Conservation (phyloP, 169 alveolate species). For the Theileria equi region DNA sequence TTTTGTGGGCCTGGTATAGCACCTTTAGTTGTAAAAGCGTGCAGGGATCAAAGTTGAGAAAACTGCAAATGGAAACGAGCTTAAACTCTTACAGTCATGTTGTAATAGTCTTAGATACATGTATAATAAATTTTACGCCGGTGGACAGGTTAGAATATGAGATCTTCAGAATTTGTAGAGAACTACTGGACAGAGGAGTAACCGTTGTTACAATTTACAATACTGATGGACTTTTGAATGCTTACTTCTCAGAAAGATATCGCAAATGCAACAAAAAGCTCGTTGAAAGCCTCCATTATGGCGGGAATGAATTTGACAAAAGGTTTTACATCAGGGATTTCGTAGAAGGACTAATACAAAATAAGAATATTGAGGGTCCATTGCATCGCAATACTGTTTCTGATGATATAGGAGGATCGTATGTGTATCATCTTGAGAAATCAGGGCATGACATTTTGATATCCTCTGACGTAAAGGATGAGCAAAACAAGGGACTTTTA, state of each 20-base stretch:
- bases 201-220: conserved; percentile 30
- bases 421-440: conserved; percentile 9
- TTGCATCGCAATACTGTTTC: no score
- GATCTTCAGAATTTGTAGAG: conserved; percentile 17
- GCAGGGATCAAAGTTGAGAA: no score
- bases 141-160: conserved; percentile 26
- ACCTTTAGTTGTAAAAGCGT: no score
- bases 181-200: conserved; percentile 12
- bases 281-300: background rate
- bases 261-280: conserved; percentile 2
- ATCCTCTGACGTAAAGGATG: conserved; percentile 4
- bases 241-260: conserved; percentile 13
- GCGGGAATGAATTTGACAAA: no score
- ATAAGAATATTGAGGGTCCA: no score
- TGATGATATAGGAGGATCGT: no score
- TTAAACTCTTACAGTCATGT: conserved; percentile 33
- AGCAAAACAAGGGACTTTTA: conserved; percentile 11
- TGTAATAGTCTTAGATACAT: conserved; percentile 23
- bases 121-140: conserved; percentile 10
- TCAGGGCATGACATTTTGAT: background rate
- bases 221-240: conserved; percentile 24
- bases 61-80: no score
- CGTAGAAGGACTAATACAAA: no score
- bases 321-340: no score
- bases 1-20: no score